These are phyloP conservation scores for Colletotrichum musicola DNA, from an alignment of 2,329 filamentous ascomycete species.

Conservation along the genomic window DNA sequence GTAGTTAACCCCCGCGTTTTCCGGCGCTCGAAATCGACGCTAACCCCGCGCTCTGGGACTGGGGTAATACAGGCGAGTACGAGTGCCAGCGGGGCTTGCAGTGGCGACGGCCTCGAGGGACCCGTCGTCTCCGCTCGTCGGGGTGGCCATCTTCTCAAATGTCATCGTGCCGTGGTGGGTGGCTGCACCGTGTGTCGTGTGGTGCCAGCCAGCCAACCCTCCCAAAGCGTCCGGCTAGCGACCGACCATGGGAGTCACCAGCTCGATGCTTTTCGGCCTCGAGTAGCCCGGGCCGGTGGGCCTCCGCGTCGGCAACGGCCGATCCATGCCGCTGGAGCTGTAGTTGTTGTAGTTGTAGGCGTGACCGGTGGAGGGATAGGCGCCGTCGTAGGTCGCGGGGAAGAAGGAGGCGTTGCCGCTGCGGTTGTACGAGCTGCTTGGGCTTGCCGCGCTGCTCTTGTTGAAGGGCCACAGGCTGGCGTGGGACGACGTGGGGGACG, in stretches of 20 bases:
- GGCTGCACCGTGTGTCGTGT: conserved; percentile 9
- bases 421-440: conserved; percentile 65
- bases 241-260: conserved; percentile 71
- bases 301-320: conserved; percentile 68
- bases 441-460: conserved; percentile 64
- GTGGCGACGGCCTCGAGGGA: conserved; percentile 4
- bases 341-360: conserved; percentile 58
- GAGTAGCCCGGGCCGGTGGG: conserved; percentile 62
- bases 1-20: conserved; percentile 31
- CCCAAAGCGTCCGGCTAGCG: conserved; percentile 50
- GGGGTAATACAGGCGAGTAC: conserved; percentile 32
- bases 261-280: conserved; percentile 72
- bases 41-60: conserved; percentile 31
- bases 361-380: conserved; percentile 52
- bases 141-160: too few relatives aligned
- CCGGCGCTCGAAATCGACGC: conserved; percentile 30
- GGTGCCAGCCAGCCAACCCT: background rate
- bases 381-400: conserved; percentile 66
- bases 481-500: conserved; percentile 62
- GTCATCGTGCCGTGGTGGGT: conserved; percentile 10
- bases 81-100: conserved; percentile 21
- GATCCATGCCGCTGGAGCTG: conserved; percentile 57
- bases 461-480: conserved; percentile 67
- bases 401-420: conserved; percentile 55
- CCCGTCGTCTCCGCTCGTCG: background rate